phyloP scores from a whole-genome alignment of 192 early-diverging fungal species.

The Rhizophagus clarus region DNA sequence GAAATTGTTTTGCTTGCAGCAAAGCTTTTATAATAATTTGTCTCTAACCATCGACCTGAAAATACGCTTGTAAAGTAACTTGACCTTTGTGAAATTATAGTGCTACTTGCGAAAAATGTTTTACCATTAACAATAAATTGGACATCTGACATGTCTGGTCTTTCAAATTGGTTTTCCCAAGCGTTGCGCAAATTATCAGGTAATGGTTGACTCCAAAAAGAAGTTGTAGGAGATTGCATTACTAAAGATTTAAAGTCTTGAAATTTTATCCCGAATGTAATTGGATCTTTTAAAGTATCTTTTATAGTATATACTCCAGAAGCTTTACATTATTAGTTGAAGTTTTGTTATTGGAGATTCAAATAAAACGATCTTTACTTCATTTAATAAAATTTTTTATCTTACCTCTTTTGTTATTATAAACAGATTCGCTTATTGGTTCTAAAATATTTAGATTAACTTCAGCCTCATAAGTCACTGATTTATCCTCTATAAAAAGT shows the following conservation, averaged over 20 bases:
- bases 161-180: not conserved
- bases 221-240: not conserved
- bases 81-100: constrained; percentile 4
- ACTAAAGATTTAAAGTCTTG: not conserved
- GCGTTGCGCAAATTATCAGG: not conserved
- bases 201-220: not conserved
- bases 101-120: not conserved
- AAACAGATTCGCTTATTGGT: too few species aligned
- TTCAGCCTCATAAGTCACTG: not conserved
- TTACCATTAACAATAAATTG: constrained; percentile 3
- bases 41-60: not conserved
- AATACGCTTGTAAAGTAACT: constrained; percentile 9
- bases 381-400: too few species aligned
- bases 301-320: too few species aligned
- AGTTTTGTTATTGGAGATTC: not conserved
- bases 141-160: not conserved
- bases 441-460: not conserved
- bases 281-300: too few species aligned
- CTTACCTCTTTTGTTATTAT: too few species aligned
- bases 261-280: not conserved
- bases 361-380: too few species aligned
- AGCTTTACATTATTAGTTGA: not conserved
- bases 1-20: too few species aligned
- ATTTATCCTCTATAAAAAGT: not conserved
- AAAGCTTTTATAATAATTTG: not conserved